These are phyloP conservation scores for Auricularia auricula-judae DNA, from an alignment of 768 basidiomycete genomes.

Conservation along the genomic window DNA sequence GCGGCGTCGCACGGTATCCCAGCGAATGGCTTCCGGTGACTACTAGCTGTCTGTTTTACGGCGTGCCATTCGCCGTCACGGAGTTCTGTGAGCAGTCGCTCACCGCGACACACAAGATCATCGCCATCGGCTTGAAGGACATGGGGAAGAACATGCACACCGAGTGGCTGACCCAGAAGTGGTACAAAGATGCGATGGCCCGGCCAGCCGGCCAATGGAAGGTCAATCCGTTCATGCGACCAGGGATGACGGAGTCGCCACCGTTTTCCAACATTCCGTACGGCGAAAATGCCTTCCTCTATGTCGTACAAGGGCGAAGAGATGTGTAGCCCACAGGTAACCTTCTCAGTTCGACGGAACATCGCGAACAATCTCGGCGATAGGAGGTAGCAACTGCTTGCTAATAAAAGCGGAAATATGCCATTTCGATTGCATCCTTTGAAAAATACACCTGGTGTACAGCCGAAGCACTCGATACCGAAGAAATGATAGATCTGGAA, in stretches of 20 bases:
- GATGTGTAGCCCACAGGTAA: no score
- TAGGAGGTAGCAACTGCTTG: no score
- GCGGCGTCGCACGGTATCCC: slow-evolving; percentile 26
- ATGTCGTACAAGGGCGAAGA: not conserved
- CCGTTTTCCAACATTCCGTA: not conserved
- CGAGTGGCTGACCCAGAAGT: not conserved
- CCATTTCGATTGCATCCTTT: no score
- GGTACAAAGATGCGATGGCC: not conserved
- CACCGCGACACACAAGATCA: not conserved
- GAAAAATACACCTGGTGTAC: no score
- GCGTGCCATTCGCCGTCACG: not conserved
- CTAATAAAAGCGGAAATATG: no score
- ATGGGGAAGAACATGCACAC: not conserved
- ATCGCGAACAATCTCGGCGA: no score
- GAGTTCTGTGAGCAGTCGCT: not conserved
- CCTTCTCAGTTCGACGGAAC: no score
- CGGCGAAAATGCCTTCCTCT: not conserved
- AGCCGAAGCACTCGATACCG: no score
- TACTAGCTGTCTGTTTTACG: not conserved
- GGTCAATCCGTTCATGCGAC: not conserved
- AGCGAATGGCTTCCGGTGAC: not conserved
- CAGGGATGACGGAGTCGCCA: not conserved
- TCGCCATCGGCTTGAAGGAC: not conserved
- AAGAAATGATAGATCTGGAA: no score
- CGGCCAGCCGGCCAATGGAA: not conserved